phyloP scores from a whole-genome alignment of 2,329 filamentous ascomycete genomes.

The Colletotrichum falcatum region DNA sequence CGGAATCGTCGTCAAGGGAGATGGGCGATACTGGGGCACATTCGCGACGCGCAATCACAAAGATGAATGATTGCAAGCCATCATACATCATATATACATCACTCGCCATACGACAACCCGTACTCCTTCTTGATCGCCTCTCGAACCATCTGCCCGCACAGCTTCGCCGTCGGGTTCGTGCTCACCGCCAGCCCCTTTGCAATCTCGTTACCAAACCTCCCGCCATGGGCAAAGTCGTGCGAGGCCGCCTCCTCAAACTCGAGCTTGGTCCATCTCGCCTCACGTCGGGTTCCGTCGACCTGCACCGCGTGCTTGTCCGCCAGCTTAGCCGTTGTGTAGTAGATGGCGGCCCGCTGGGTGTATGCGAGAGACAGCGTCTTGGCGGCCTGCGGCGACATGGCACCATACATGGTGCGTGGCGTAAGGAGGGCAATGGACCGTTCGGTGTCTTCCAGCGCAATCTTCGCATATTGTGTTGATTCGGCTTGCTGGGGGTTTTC shows the following conservation, averaged over 20 bases:
- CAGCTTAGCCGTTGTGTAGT: constrained; percentile 69
- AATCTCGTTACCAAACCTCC: constrained; percentile 73
- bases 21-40: background rate
- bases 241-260: constrained; percentile 73
- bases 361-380: constrained; percentile 77
- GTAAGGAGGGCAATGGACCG: constrained; percentile 69
- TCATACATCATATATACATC: background rate
- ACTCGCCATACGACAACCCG: constrained; percentile 59
- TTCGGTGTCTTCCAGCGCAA: constrained; percentile 66
- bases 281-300: constrained; percentile 55
- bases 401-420: constrained; percentile 60
- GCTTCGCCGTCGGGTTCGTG: constrained; percentile 76
- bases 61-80: background rate
- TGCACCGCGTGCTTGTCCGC: constrained; percentile 52
- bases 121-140: constrained; percentile 79
- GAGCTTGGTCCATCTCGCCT: constrained; percentile 63
- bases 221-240: constrained; percentile 72
- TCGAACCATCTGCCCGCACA: constrained; percentile 76
- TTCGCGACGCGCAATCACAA: background rate
- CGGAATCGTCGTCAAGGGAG: constrained; percentile 16
- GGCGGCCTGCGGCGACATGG: constrained; percentile 73
- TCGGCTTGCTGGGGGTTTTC: constrained; percentile 52
- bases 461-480: constrained; percentile 53
- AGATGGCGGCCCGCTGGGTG: constrained; percentile 77
- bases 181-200: constrained; percentile 73